These are phyloP conservation scores for Cardiosporidium cionae DNA, from an alignment of 169 alveolate species.

Conservation along the genomic window DNA sequence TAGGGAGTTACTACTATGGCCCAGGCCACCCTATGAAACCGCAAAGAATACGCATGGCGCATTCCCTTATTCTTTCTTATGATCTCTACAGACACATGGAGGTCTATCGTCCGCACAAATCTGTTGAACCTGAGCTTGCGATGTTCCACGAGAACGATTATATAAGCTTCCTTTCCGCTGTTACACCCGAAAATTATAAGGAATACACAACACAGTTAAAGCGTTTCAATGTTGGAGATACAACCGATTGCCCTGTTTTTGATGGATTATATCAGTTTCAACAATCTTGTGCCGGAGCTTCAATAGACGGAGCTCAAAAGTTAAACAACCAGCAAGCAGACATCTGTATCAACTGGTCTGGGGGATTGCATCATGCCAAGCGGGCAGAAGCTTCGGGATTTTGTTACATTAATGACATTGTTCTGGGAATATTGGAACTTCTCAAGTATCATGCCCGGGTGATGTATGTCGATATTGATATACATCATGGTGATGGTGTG, in stretches of 20 bases:
- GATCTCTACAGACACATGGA: slow-evolving; percentile 88
- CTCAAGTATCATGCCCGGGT: slow-evolving; percentile 96
- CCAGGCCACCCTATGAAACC: slow-evolving; percentile 99
- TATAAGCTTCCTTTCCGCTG: slow-evolving; percentile 73
- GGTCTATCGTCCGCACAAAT: slow-evolving; percentile 88
- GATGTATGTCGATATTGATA: slow-evolving; percentile 96
- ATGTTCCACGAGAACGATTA: slow-evolving; percentile 92
- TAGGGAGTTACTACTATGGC: slow-evolving; percentile 95
- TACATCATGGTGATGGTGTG: slow-evolving; percentile 97
- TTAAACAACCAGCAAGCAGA: slow-evolving; percentile 88
- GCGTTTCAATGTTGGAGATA: slow-evolving; percentile 87
- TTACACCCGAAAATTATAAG: slow-evolving; percentile 38
- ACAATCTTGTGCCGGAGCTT: slow-evolving; percentile 92
- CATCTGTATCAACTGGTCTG: slow-evolving; percentile 95
- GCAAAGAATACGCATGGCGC: slow-evolving; percentile 97
- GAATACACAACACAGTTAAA: slow-evolving; percentile 61
- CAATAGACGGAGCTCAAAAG: slow-evolving; percentile 90
- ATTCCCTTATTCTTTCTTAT: slow-evolving; percentile 87
- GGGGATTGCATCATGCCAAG: slow-evolving; percentile 97
- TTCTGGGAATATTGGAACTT: slow-evolving; percentile 90
- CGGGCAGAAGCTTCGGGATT: slow-evolving; percentile 96
- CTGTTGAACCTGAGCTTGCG: slow-evolving; percentile 86
- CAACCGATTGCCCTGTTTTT: slow-evolving; percentile 95
- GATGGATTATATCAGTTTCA: slow-evolving; percentile 93
- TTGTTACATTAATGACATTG: slow-evolving; percentile 98